A percentile compares a stretch with the other conserved stretches of the same genome.
Evolutionary conservation across 2,329 filamentous ascomycete genomes (phyloP).

Genomic region (Botrytis hyacinthi): DNA sequence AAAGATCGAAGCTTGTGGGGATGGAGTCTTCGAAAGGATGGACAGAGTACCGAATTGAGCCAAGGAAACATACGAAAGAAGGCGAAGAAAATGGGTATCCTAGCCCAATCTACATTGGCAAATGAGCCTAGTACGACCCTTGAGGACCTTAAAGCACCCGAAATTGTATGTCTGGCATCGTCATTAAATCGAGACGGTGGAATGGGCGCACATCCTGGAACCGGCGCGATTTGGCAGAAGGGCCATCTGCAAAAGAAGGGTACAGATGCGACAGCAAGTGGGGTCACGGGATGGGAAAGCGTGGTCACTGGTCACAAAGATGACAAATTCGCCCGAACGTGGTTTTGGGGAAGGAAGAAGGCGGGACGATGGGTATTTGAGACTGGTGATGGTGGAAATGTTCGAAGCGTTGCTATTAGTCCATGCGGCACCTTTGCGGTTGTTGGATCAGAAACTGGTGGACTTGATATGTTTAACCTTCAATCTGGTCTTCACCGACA

Average conservation of each 20-base stretch:
- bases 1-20: constrained; percentile 92
- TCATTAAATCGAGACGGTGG: constrained; percentile 93
- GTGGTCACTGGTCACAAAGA: constrained; percentile 88
- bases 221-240: constrained; percentile 81
- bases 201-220: constrained; percentile 79
- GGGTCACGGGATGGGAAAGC: constrained; percentile 93
- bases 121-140: constrained; percentile 63
- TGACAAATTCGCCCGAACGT: constrained; percentile 83
- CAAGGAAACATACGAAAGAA: constrained; percentile 87
- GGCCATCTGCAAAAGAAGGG: constrained; percentile 55
- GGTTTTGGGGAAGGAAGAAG: constrained; percentile 96
- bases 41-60: constrained; percentile 88
- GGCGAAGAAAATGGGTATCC: constrained; percentile 80
- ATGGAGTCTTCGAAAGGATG: constrained; percentile 91
- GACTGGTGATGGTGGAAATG: constrained; percentile 78
- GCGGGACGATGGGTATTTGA: constrained; percentile 91
- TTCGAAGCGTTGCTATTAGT: constrained; percentile 83
- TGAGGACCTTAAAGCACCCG: constrained; percentile 80
- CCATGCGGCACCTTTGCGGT: constrained; percentile 92
- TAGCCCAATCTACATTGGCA: constrained; percentile 55
- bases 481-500: constrained; percentile 89
- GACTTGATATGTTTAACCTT: constrained; percentile 93
- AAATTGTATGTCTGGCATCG: constrained; percentile 87
- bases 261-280: constrained; percentile 68
- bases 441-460: constrained; percentile 78